Evolutionary conservation across 495 filamentous ascomycete species (phyloP), one percentile per base, ranked within the genome.

Genomic region (Tricharina praecox): DNA sequence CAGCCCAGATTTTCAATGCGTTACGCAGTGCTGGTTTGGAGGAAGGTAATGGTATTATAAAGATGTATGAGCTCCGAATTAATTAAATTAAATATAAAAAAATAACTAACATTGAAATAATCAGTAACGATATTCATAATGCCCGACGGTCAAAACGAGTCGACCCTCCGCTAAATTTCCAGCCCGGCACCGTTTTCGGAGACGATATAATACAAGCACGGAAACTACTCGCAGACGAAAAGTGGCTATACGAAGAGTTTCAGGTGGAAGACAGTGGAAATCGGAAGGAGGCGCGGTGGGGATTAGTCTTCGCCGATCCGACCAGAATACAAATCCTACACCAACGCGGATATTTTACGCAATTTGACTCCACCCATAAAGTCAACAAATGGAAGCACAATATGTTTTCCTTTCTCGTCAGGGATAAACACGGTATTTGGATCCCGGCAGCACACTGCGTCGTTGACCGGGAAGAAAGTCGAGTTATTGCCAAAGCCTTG

Each of bases 381-480:
- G 13, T 32, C 7, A 5, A 32, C 13, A 32, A 32, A 13, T 32
- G 28, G 28, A 32, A 32, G 28, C 28, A 50, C 39, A 45, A 50
- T 34, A 7, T 45, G 39, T 43, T 50, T 11, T 42, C 37, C 13
- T 45, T 50, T 18, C 23, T 50, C 13, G 30, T 24, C 26, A 26
- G 18, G 24, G 30, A 45, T 45, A 37, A 50, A 35, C 24, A 10
- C 24, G 47, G 38, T 13, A 23, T 50, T 41, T 50, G 5, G 23
- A 21, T 45, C 0, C 47, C 47, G 3, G 25, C 23, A 21, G 24
- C 47, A 13, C 0, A 44, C 8, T 50, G 47, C 19, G 23, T 50
- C 13, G 47, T 45, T 3, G 18, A 50, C 2, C 10, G 16, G 1
- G 18, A 16, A 43, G 35, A 32, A n/a, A n/a, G n/a, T n/a, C n/a